Base-by-base conservation (phyloP, 805 yeast genomes). In the Pichia cabralensis region DNA sequence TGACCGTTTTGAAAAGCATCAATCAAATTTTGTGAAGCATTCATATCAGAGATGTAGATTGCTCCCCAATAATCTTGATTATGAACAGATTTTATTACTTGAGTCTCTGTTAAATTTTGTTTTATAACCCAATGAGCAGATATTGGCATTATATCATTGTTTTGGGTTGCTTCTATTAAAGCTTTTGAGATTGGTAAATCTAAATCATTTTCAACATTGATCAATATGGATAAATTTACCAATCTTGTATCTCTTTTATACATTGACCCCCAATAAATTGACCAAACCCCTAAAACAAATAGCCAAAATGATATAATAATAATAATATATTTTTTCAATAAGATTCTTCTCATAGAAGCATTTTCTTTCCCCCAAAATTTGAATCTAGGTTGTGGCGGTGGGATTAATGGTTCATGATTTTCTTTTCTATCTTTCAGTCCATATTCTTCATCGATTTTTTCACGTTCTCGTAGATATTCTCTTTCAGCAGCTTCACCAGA, bases 11-110 rank as follows among this genome's bases (percentile, higher is more conserved):
- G 40, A n/a, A 76, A 52, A 3, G 75, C 75, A 15, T 56, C 44
- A 18, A 48, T 40, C 16, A 64, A 50, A 17, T 45, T 45, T 5
- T 75, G 62, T 1, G 80, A 72, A 7, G 41, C 48, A 30, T 46
- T 29, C 45, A 71, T 66, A 11, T 64, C 54, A 15, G 51, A 46
- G 22, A 80, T 70, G 41, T 73, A 69, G 23, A 78, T 56, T 0
- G 79, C 69, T 17, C 70, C 66, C 92, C 89, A 81, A 46, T 65
- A 77, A 13, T 67, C 47, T 52, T 76, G 71, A 34, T 67, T 68
- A 45, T 69, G 73, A 4, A 80, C 65, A 34, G 56, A 55, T 22
- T 64, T 45, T 26, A 52, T 23, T 15, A 76, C 49, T 42, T 69
- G 68, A 4, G 61, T 61, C 22, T 52, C 57, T 4, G 32, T 30